A percentile compares a stretch with the other conserved stretches of the same genome.
These are phyloP conservation scores for Fusarium tupiense DNA, from an alignment of 2,329 filamentous ascomycete genomes.

Conservation along the genomic window DNA sequence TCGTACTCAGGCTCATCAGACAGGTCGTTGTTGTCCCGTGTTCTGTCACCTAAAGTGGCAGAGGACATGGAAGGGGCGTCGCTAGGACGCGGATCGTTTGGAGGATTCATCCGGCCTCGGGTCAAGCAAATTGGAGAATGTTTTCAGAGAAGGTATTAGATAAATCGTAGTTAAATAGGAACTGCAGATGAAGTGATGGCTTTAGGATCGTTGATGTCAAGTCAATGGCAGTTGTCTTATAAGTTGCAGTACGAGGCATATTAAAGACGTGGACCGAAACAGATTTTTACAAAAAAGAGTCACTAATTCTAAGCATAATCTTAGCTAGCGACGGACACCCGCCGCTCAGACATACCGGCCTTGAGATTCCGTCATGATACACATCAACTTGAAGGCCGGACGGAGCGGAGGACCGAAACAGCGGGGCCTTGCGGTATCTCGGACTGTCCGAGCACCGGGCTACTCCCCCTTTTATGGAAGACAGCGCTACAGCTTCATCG, in stretches of 20 bases:
- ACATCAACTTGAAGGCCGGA: not conserved
- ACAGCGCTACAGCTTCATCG: not conserved
- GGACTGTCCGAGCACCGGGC: constrained; percentile 10
- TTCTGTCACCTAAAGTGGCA: not conserved
- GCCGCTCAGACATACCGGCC: not conserved
- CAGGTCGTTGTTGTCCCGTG: not conserved
- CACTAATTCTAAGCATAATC: not conserved
- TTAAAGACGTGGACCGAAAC: not conserved
- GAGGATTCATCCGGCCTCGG: not conserved
- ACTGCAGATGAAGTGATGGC: too few relatives aligned
- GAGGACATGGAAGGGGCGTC: not conserved
- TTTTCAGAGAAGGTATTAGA: fast-evolving
- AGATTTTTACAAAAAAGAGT: not conserved
- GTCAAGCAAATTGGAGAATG: fast-evolving
- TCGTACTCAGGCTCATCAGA: not conserved
- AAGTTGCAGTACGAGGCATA: not conserved
- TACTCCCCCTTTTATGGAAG: too few relatives aligned
- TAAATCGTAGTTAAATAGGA: fast-evolving
- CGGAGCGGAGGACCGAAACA: constrained; percentile 2
- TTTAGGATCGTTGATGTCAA: not conserved
- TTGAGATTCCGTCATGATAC: not conserved
- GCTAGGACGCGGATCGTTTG: not conserved
- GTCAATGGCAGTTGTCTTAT: not conserved
- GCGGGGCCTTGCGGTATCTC: not conserved
- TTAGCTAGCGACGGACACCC: not conserved